A percentile compares a stretch with the other conserved stretches of the same genome.
phyloP scores from a whole-genome alignment of 1,284 basidiomycete species.

The Cryptococcus deneoformans region DNA sequence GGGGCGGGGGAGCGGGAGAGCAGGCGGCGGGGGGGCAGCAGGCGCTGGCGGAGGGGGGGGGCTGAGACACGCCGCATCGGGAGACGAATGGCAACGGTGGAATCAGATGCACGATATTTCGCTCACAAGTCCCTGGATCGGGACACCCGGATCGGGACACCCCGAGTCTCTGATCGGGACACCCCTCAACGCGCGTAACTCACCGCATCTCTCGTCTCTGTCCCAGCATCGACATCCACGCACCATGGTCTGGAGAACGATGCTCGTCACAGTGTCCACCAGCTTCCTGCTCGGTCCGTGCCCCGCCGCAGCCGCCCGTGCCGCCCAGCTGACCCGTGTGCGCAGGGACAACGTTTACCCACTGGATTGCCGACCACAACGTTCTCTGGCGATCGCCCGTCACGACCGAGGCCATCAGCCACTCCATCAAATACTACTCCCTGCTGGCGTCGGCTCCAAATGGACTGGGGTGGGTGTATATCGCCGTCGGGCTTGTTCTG shows the following conservation, averaged over 20 bases:
- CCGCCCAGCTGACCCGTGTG: not conserved
- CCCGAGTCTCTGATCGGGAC: too few species aligned
- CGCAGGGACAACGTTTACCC: slow-evolving; percentile 46
- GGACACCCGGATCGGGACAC: too few species aligned
- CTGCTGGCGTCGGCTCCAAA: slow-evolving; percentile 26
- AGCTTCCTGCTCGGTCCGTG: slow-evolving; percentile 44
- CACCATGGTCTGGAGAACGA: slow-evolving; percentile 45
- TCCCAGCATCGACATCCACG: not conserved
- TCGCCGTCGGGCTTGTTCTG: slow-evolving; percentile 27
- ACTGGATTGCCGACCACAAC: slow-evolving; percentile 49
- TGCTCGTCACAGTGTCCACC: slow-evolving; percentile 37
- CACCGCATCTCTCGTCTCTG: not conserved
- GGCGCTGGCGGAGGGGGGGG: too few species aligned
- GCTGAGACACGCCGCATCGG: too few species aligned
- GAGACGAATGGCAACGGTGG: not conserved
- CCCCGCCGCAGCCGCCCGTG: not conserved
- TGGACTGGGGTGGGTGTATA: slow-evolving; percentile 38
- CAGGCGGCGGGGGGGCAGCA: too few species aligned
- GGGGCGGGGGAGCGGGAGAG: not conserved
- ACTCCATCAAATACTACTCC: slow-evolving; percentile 41
- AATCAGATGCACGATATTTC: not conserved
- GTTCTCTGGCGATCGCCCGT: slow-evolving; percentile 44
- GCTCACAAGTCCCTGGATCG: too few species aligned
- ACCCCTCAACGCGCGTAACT: not conserved
- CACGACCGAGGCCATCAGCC: slow-evolving; percentile 36